Evolutionary conservation across 2,329 filamentous ascomycete genomes (phyloP), one percentile per base, ranked within the genome.

Genomic region (Alternaria conjuncta): DNA sequence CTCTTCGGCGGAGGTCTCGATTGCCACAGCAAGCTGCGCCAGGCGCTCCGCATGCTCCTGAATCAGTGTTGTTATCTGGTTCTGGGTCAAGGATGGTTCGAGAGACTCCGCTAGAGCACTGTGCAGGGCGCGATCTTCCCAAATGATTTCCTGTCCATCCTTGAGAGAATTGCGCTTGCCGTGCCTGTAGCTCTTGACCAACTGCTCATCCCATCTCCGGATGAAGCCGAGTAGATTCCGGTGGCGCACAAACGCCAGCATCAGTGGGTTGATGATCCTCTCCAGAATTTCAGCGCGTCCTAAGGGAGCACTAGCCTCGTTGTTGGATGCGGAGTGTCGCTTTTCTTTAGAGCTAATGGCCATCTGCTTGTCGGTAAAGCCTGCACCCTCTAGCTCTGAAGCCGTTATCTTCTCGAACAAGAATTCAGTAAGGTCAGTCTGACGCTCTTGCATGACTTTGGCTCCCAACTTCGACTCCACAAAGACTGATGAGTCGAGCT

Each of bases 141-240:
- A 80, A 12, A 80, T 69, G 13, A 70, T 58, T 10, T 64, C 49
- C 23, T 55, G 64, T 26, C 65, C 56, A 23, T 69, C 65, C 61
- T 68, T 61, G 50, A 74, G 60, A 18, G 64, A 55, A 26, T 69
- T 68, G n/a, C 71, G 73, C 7, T 63, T 64, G 25, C 66, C 56
- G 28, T 64, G 47, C 26, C 62, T 63, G 46, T 67, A 62, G 53
- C 63, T 69, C 26, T 63, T 68, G 28, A 67, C 65, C 0, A 81
- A 69, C 47, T 81, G 77, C 9, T 67, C 59, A 51, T 79, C 73
- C 78, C 78, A 81, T 55, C 67, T 66, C n/a, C 63, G 66, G 23
- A 81, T 53, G 61, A 79, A 80, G 8, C 77, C 77, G 7, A 75
- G 57, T 6, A 81, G 59, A 54, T 79, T 74, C 11, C 79, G 67